These are phyloP conservation scores for Anthracocystis panici-leucophaei DNA, from an alignment of 1,284 basidiomycete genomes.

Conservation along the genomic window DNA sequence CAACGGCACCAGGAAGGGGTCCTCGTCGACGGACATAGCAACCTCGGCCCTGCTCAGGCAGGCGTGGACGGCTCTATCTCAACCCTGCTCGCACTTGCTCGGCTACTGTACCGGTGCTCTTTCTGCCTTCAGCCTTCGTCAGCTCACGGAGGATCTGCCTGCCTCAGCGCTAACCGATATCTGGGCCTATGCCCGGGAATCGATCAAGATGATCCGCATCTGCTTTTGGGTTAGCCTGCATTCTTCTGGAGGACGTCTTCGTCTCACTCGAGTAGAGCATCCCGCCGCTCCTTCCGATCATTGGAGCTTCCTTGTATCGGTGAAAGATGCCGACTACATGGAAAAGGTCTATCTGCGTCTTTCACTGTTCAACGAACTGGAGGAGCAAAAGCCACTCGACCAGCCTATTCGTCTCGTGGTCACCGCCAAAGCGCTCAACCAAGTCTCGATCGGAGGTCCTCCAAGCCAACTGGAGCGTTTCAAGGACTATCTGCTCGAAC, in stretches of 20 bases:
- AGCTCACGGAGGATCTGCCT: constrained; percentile 4
- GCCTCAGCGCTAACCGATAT: constrained; percentile 6
- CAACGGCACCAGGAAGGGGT: not conserved
- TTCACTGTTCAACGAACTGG: constrained; percentile 18
- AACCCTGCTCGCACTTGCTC: constrained; percentile 28
- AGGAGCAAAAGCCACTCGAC: constrained; percentile 20
- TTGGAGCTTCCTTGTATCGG: constrained; percentile 39
- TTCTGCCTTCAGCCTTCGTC: constrained; percentile 28
- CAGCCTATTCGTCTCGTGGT: constrained; percentile 14
- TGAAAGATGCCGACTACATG: constrained; percentile 13
- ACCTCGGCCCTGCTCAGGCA: not conserved
- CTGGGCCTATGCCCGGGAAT: constrained; percentile 26
- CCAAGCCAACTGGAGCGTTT: constrained; percentile 26
- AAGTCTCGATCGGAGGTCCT: constrained; percentile 37
- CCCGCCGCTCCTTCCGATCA: not conserved
- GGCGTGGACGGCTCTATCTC: constrained; percentile 25
- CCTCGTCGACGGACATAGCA: not conserved
- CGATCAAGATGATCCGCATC: constrained; percentile 32
- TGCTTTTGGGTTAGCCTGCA: constrained; percentile 48
- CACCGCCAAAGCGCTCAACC: constrained; percentile 22
- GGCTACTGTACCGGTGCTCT: constrained; percentile 47
- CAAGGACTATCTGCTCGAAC: constrained; percentile 9
- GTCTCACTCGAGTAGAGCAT: constrained; percentile 8
- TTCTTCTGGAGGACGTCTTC: constrained; percentile 22
- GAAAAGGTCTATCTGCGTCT: constrained; percentile 16